A percentile compares a stretch with the other conserved stretches of the same genome.
Conservation (phyloP, 768 basidiomycete genomes). For the Russula earlei region DNA sequence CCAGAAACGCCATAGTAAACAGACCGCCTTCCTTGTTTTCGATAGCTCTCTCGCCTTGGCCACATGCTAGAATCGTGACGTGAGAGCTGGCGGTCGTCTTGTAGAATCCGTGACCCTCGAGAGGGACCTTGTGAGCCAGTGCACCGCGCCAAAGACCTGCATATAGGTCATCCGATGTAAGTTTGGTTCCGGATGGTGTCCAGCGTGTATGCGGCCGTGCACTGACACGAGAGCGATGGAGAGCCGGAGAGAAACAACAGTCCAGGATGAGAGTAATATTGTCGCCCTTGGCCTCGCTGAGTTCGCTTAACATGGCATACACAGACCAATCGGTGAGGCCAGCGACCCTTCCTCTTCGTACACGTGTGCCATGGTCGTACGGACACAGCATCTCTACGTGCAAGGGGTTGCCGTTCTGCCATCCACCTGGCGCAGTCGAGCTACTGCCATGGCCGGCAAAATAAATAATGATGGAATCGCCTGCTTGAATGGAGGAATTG, state of each 20-base stretch:
- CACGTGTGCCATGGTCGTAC: constrained; percentile 52
- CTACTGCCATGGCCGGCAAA: constrained; percentile 68
- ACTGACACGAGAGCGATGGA: constrained; percentile 31
- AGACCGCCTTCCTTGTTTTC: constrained; percentile 57
- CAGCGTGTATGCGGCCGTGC: constrained; percentile 45
- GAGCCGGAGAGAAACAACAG: constrained; percentile 46
- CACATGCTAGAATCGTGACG: constrained; percentile 49
- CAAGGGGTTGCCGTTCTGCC: constrained; percentile 40
- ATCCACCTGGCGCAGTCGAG: constrained; percentile 46
- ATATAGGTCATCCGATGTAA: constrained; percentile 45
- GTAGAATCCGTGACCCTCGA: constrained; percentile 36
- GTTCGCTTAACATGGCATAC: constrained; percentile 48
- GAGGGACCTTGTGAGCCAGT: constrained; percentile 31
- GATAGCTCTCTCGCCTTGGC: constrained; percentile 42
- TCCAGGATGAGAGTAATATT: constrained; percentile 64
- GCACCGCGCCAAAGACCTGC: constrained; percentile 48
- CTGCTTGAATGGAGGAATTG: constrained; percentile 47
- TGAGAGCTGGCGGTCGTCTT: constrained; percentile 35
- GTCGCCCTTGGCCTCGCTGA: constrained; percentile 49
- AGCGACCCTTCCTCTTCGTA: constrained; percentile 37
- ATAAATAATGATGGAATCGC: constrained; percentile 58
- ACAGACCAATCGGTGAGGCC: constrained; percentile 65
- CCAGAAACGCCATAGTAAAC: constrained; percentile 49
- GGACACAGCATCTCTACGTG: constrained; percentile 54
- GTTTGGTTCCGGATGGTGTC: constrained; percentile 45